Evolutionary conservation across 768 basidiomycete species (phyloP).

Genomic region (Zangia roseola): DNA sequence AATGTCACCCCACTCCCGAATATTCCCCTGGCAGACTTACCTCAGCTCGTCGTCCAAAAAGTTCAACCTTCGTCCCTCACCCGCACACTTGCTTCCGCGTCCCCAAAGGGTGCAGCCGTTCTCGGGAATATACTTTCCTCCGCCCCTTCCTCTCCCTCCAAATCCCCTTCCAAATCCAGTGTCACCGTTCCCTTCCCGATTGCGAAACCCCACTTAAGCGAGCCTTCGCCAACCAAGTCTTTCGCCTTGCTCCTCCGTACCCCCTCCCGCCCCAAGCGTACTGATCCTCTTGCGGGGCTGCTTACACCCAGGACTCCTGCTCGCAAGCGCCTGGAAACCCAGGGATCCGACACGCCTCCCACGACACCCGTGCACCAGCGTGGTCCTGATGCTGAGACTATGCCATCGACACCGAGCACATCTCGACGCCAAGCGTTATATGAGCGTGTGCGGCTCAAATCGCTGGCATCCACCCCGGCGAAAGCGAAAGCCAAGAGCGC

Average conservation of each 20-base stretch:
- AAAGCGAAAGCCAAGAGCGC: slow-evolving; percentile 56
- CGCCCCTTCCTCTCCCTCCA: slow-evolving; percentile 37
- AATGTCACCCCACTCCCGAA: slow-evolving; percentile 45
- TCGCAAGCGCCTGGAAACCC: slow-evolving; percentile 45
- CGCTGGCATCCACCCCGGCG: slow-evolving; percentile 64
- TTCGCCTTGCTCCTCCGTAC: slow-evolving; percentile 61
- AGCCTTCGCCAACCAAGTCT: slow-evolving; percentile 46
- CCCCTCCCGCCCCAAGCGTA: slow-evolving; percentile 43
- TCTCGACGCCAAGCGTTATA: slow-evolving; percentile 79
- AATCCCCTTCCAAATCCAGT: slow-evolving; percentile 26
- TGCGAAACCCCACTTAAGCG: slow-evolving; percentile 33
- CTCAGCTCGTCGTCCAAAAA: slow-evolving; percentile 46
- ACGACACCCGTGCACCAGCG: slow-evolving; percentile 68
- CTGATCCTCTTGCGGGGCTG: slow-evolving; percentile 35
- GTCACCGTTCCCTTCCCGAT: slow-evolving; percentile 49
- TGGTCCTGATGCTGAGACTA: slow-evolving; percentile 52
- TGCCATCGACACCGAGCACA: slow-evolving; percentile 66
- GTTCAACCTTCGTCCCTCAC: slow-evolving; percentile 68
- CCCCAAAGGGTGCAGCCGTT: slow-evolving; percentile 53
- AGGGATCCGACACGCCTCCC: slow-evolving; percentile 41
- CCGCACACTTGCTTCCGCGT: slow-evolving; percentile 67
- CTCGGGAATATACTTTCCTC: slow-evolving; percentile 34
- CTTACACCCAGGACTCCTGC: slow-evolving; percentile 39
- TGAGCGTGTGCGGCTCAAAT: slow-evolving; percentile 75
- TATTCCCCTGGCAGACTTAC: slow-evolving; percentile 66